Base-by-base conservation (phyloP, 2,329 filamentous ascomycete genomes). In the Xylariaceae sp. region DNA sequence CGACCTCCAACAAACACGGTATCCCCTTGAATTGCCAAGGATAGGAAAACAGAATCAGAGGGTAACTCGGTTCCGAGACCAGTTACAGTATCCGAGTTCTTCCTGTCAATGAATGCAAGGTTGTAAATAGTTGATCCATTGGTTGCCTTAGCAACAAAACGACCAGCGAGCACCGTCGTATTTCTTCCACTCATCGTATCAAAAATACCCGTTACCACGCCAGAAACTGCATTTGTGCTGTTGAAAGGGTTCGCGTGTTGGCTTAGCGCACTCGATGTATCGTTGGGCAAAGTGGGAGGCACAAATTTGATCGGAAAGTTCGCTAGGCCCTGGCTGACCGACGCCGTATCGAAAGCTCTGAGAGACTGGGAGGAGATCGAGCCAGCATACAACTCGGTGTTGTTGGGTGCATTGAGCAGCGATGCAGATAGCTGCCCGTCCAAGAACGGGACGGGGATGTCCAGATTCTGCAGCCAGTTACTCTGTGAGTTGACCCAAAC, bases 381-480 rank as follows among this genome's bases (percentile, higher is more conserved):
- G n/a, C 95, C 95, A 40, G 89, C 89, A 67, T 91, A 91, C 34
- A 97, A 76, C 12, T 85, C 81, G 26, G 79, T 79, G 47, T 77
- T 78, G 47, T 78, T 79, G 1, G 85, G 78, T 26, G 90, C 74
- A 51, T 85, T 77, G n/a, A 88, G 79, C 40, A 86, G 77, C 5
- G 79, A 77, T 1, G 89, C 80, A 19, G 85, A 87, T 45, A 99
- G 77, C 53, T 84, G 74, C 39, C 94, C 95, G 55, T 79, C 78
- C 63, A 95, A 80, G 5, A 81, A 77, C 52, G 88, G 84, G 34
- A 84, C 78, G 6, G 80, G 73, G 5, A 82, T 74, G 37, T 84
- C 71, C 19, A 96, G 73, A 62, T 95, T 94, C 67, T 90, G 84
- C 12, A 99, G 77, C 94, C 94, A 99, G 68, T 94, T 94, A 55